Conservation (phyloP, 2,329 filamentous ascomycete genomes). For the Byssothecium circinans region DNA sequence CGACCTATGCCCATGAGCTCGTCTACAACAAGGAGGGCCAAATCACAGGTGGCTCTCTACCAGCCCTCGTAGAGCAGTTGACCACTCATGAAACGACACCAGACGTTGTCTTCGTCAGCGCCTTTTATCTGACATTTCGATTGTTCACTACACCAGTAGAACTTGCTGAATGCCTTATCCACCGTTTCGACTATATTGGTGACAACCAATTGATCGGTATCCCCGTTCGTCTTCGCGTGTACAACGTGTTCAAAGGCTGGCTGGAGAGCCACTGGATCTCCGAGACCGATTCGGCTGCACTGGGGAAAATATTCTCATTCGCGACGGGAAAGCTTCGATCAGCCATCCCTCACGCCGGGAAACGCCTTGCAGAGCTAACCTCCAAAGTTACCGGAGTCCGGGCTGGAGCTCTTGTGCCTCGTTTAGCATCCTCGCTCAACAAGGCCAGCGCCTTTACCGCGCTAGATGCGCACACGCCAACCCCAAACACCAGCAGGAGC, state of each 20-base stretch:
- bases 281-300: conserved; percentile 73
- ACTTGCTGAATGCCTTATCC: conserved; percentile 79
- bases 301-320: conserved; percentile 77
- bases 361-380: conserved; percentile 76
- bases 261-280: conserved; percentile 93
- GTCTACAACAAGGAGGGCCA: conserved; percentile 93
- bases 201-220: conserved; percentile 73
- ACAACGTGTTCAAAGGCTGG: conserved; percentile 97
- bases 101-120: conserved; percentile 86
- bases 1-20: conserved; percentile 87
- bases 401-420: conserved; percentile 72
- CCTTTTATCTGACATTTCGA: conserved; percentile 95
- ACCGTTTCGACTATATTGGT: conserved; percentile 88
- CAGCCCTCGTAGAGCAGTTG: conserved; percentile 89
- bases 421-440: conserved; percentile 80
- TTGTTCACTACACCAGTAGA: conserved; percentile 82
- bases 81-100: conserved; percentile 92
- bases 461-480: conserved; percentile 70
- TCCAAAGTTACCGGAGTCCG: conserved; percentile 75
- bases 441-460: conserved; percentile 79
- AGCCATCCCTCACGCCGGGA: conserved; percentile 74
- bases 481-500: conserved; percentile 71
- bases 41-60: conserved; percentile 87
- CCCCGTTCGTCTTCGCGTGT: conserved; percentile 85
- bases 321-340: conserved; percentile 70